Evolutionary conservation across 148 eudicot species (phyloP).

Genomic region (Silene latifolia): DNA sequence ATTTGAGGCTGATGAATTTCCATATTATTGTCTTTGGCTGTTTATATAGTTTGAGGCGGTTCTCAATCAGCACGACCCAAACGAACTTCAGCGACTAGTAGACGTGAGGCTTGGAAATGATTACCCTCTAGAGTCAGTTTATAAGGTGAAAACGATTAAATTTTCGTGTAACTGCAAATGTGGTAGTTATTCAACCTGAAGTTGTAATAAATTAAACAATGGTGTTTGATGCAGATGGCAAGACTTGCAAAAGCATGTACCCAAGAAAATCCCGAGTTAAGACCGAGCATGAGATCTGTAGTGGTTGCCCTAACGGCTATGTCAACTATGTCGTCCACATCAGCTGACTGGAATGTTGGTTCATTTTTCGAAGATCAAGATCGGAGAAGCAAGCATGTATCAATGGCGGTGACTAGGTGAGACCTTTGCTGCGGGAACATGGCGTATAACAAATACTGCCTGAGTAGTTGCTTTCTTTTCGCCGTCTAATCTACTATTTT

Average conservation of each 20-base stretch:
- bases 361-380: too few relatives aligned
- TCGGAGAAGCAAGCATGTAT: too few relatives aligned
- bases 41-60: slow-evolving; percentile 58
- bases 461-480: too few relatives aligned
- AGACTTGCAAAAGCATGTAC: slow-evolving; percentile 59
- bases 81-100: slow-evolving; percentile 43
- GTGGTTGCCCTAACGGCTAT: slow-evolving; percentile 74
- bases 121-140: slow-evolving; percentile 53
- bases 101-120: slow-evolving; percentile 72
- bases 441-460: too few relatives aligned
- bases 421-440: too few relatives aligned
- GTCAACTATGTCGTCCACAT: slow-evolving; percentile 35
- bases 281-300: slow-evolving; percentile 81
- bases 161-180: background rate
- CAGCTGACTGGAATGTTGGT: slow-evolving; percentile 54
- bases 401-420: too few relatives aligned
- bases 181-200: background rate
- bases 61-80: slow-evolving; percentile 44
- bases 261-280: slow-evolving; percentile 65
- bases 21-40: background rate
- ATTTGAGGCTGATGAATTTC: slow-evolving; percentile 3
- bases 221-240: slow-evolving; percentile 42
- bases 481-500: too few relatives aligned
- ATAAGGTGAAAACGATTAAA: slow-evolving; percentile 39
- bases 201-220: background rate